A percentile compares a stretch with the other conserved stretches of the same genome.
Conservation (phyloP, 176 grass and related monocot species). For the Eleusine indica region DNA sequence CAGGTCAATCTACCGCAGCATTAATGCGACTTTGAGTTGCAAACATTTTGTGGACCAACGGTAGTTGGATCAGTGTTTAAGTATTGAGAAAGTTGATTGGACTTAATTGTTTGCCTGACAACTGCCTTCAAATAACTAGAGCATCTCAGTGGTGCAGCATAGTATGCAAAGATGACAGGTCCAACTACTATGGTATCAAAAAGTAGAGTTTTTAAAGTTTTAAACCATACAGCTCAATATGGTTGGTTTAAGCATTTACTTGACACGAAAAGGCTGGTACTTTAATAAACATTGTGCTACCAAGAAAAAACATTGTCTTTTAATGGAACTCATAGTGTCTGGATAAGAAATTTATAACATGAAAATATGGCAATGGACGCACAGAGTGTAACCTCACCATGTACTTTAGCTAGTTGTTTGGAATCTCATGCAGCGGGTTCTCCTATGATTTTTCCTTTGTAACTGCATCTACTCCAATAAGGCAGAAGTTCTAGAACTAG, state of each 20-base stretch:
- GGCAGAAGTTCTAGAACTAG: background rate
- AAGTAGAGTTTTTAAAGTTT: background rate
- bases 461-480: background rate
- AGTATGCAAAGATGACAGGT: constrained; percentile 12
- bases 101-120: constrained; percentile 41
- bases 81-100: constrained; percentile 34
- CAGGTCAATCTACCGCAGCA: constrained; percentile 17
- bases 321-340: too few species aligned
- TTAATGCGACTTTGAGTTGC: background rate
- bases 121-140: constrained; percentile 23
- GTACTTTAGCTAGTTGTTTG: background rate
- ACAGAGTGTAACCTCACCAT: background rate
- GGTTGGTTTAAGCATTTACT: constrained; percentile 6
- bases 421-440: background rate
- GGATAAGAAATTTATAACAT: background rate
- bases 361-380: background rate
- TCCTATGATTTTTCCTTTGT: background rate
- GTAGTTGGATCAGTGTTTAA: constrained; percentile 34
- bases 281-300: background rate
- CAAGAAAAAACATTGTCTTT: too few species aligned
- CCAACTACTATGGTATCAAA: constrained; percentile 30
- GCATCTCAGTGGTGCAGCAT: background rate
- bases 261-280: background rate
- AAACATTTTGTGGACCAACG: constrained; percentile 31
- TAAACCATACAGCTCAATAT: background rate